These are phyloP conservation scores for Periconia sp. DNA, from an alignment of 2,329 filamentous ascomycete species.

Conservation along the genomic window DNA sequence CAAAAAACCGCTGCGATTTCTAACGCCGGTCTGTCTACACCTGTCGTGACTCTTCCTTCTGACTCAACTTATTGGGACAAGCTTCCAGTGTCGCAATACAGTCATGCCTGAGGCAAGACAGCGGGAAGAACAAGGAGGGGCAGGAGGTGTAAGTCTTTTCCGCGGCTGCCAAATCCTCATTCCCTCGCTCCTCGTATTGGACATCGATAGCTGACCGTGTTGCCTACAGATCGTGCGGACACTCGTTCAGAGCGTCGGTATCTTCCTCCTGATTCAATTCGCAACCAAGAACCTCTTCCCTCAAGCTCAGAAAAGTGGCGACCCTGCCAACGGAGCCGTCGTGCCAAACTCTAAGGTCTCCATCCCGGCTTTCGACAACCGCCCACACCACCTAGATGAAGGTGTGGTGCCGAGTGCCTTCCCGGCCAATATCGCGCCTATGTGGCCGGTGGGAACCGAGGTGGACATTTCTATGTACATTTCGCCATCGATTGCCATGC, in stretches of 20 bases:
- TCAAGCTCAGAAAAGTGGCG: constrained; percentile 17
- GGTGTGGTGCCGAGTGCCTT: constrained; percentile 66
- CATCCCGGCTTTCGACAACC: constrained; percentile 44
- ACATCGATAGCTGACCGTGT: constrained; percentile 20
- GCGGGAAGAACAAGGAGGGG: constrained; percentile 26
- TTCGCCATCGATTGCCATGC: constrained; percentile 74
- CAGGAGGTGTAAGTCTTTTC: constrained; percentile 28
- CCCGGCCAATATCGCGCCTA: constrained; percentile 77
- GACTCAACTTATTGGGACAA: constrained; percentile 16
- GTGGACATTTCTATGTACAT: constrained; percentile 88
- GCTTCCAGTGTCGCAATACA: constrained; percentile 15
- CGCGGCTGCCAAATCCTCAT: background rate
- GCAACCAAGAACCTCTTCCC: constrained; percentile 63
- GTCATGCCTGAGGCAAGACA: constrained; percentile 40
- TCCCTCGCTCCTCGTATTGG: background rate
- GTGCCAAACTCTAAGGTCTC: constrained; percentile 33
- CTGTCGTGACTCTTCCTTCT: constrained; percentile 1
- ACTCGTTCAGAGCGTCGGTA: constrained; percentile 61
- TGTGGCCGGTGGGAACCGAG: constrained; percentile 81
- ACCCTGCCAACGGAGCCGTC: constrained; percentile 26
- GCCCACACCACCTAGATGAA: constrained; percentile 53
- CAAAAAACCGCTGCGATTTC: constrained; percentile 3
- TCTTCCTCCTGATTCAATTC: constrained; percentile 66
- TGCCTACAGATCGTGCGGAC: constrained; percentile 40
- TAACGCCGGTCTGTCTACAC: background rate